A percentile compares a stretch with the other conserved stretches of the same genome.
These are phyloP conservation scores for Mollisiaceae sp. DNA, from an alignment of 2,329 filamentous ascomycete genomes.

Conservation along the genomic window DNA sequence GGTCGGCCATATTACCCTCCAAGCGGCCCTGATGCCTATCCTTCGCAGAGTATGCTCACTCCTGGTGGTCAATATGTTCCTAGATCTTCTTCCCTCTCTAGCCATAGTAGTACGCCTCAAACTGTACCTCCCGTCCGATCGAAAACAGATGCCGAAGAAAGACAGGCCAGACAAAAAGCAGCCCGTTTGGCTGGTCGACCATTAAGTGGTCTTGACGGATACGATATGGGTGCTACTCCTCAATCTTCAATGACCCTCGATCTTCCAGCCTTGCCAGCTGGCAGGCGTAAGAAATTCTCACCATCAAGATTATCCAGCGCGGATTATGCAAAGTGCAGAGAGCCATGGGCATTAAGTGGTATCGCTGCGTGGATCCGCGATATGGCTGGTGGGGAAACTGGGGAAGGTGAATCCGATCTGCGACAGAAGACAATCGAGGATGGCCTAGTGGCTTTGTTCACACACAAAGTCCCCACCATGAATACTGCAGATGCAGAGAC, in stretches of 20 bases:
- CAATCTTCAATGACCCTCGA: constrained; percentile 70
- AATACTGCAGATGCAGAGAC: constrained; percentile 96
- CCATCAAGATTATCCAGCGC: constrained; percentile 79
- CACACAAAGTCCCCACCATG: constrained; percentile 95
- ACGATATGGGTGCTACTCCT: constrained; percentile 57
- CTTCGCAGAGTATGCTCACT: constrained; percentile 50
- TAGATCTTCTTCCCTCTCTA: constrained; percentile 82
- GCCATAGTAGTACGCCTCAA: constrained; percentile 79
- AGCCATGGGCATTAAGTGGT: constrained; percentile 93
- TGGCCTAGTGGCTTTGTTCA: constrained; percentile 86
- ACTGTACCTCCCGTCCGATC: constrained; percentile 85
- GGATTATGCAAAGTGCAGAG: constrained; percentile 83
- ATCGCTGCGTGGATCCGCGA: constrained; percentile 85
- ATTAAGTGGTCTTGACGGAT: constrained; percentile 58
- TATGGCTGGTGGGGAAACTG: constrained; percentile 62
- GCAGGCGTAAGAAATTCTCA: constrained; percentile 81
- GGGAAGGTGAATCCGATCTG: constrained; percentile 85
- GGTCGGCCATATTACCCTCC: constrained; percentile 38
- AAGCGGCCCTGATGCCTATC: constrained; percentile 40
- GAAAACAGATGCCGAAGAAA: constrained; percentile 84
- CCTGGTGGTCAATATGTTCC: constrained; percentile 54
- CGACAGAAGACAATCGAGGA: constrained; percentile 85
- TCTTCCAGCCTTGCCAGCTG: constrained; percentile 78
- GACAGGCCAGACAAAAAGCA: constrained; percentile 59
- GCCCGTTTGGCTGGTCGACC: constrained; percentile 57